Evolutionary conservation across 2,329 filamentous ascomycete genomes (phyloP).

Genomic region (Tricladium varicosporioides): DNA sequence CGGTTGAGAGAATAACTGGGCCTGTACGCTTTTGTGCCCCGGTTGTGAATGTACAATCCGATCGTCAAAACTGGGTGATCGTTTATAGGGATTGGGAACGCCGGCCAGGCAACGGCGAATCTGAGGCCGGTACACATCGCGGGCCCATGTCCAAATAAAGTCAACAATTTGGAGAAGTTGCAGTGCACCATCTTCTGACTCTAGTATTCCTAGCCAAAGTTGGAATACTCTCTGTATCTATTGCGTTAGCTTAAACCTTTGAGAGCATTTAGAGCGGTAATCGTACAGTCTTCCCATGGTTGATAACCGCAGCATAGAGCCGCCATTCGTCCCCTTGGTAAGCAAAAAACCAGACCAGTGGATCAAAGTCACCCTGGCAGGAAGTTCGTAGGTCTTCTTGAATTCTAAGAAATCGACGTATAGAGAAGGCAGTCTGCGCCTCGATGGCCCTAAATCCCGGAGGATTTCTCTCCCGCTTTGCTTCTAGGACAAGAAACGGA

Average conservation of each 20-base stretch:
- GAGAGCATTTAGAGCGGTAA: neutral
- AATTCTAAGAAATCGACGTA: too few relatives aligned
- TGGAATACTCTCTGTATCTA: constrained; percentile 1
- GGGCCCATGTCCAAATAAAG: constrained; percentile 7
- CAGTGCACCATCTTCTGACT: constrained; percentile 5
- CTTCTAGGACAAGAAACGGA: constrained; percentile 13
- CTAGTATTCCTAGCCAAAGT: constrained; percentile 2
- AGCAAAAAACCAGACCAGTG: constrained; percentile 15
- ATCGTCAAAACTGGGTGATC: constrained; percentile 6
- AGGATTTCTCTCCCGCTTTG: constrained; percentile 6
- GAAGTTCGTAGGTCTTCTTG: too few relatives aligned
- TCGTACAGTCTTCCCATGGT: constrained; percentile 4
- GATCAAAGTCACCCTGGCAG: neutral
- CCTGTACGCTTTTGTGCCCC: neutral
- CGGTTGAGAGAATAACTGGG: constrained; percentile 1
- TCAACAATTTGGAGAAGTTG: constrained; percentile 9
- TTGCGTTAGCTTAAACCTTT: constrained; percentile 1
- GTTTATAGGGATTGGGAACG: neutral
- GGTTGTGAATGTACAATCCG: neutral
- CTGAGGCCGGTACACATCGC: constrained; percentile 8
- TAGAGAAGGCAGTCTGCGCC: constrained; percentile 1
- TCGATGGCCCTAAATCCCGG: constrained; percentile 7
- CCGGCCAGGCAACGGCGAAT: constrained; percentile 4
- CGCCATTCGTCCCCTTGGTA: constrained; percentile 12
- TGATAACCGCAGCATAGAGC: constrained; percentile 6